A percentile compares a stretch with the other conserved stretches of the same genome.
These are phyloP conservation scores for Collybia nuda DNA, from an alignment of 768 basidiomycete species.

Conservation along the genomic window DNA sequence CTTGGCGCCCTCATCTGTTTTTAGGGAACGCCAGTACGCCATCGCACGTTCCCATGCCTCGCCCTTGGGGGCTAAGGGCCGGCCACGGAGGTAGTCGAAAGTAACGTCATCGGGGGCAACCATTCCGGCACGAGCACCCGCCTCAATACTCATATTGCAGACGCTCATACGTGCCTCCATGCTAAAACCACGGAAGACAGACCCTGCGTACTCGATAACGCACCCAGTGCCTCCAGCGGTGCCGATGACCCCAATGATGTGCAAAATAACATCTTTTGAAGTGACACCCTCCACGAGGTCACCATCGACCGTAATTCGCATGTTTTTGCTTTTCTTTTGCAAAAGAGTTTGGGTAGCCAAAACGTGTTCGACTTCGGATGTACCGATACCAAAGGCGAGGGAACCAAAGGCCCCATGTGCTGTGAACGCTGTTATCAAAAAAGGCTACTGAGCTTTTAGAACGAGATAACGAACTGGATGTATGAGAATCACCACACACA, in stretches of 20 bases:
- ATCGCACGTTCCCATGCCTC: slow-evolving; percentile 85
- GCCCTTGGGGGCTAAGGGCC: slow-evolving; percentile 80
- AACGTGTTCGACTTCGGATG: slow-evolving; percentile 93
- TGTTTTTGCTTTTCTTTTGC: slow-evolving; percentile 88
- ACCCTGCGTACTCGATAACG: slow-evolving; percentile 92
- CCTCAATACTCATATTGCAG: slow-evolving; percentile 96
- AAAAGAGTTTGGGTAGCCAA: slow-evolving; percentile 89
- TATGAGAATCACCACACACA: slow-evolving; percentile 93
- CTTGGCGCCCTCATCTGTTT: slow-evolving; percentile 77
- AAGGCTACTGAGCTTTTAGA: slow-evolving; percentile 5
- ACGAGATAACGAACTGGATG: slow-evolving; percentile 62
- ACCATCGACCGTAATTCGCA: slow-evolving; percentile 89
- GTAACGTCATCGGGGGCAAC: slow-evolving; percentile 88
- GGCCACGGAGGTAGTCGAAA: slow-evolving; percentile 77
- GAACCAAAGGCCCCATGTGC: slow-evolving; percentile 94
- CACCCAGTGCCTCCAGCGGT: slow-evolving; percentile 93
- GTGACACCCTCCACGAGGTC: slow-evolving; percentile 77
- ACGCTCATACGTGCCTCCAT: slow-evolving; percentile 92
- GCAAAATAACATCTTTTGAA: slow-evolving; percentile 88
- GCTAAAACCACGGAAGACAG: slow-evolving; percentile 77
- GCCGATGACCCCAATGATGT: slow-evolving; percentile 89
- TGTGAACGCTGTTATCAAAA: slow-evolving; percentile 21
- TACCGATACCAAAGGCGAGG: slow-evolving; percentile 91
- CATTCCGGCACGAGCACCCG: slow-evolving; percentile 91
- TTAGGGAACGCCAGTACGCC: slow-evolving; percentile 83